A percentile compares a stretch with the other conserved stretches of the same genome.
Evolutionary conservation across 2,329 filamentous ascomycete species (phyloP).

Genomic region (Paraconiothyrium sp.): DNA sequence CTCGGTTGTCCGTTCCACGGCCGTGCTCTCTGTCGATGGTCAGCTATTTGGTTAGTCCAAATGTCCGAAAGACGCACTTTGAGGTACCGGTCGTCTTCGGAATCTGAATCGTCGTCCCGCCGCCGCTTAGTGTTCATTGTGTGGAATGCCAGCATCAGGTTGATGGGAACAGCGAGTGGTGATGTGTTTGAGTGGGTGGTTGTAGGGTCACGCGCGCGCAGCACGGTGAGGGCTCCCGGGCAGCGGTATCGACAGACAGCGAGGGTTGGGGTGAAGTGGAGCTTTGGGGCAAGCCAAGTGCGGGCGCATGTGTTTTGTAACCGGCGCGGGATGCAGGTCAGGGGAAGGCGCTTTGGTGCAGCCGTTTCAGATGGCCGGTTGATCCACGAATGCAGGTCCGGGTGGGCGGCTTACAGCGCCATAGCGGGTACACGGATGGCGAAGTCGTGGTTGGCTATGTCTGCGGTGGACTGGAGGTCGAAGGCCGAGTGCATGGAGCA

Average conservation of each 20-base stretch:
- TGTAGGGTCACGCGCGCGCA: slow-evolving; percentile 29
- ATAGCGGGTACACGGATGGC: slow-evolving; percentile 8
- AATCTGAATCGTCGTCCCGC: slow-evolving; percentile 46
- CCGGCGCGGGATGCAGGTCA: slow-evolving; percentile 37
- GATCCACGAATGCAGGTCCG: slow-evolving; percentile 16
- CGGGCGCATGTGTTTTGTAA: slow-evolving; percentile 42
- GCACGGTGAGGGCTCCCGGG: slow-evolving; percentile 23
- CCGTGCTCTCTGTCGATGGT: slow-evolving; percentile 40
- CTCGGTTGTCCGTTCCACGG: slow-evolving; percentile 31
- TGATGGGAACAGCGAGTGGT: slow-evolving; percentile 13
- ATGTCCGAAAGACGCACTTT: slow-evolving; percentile 34
- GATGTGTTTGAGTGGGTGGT: neutral
- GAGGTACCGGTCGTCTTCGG: slow-evolving; percentile 41
- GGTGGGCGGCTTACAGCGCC: slow-evolving; percentile 17
- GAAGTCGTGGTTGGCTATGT: slow-evolving; percentile 13
- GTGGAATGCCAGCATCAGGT: slow-evolving; percentile 44
- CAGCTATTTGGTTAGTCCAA: slow-evolving; percentile 11
- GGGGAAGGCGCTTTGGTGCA: slow-evolving; percentile 38
- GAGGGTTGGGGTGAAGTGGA: slow-evolving; percentile 21
- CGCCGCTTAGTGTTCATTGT: slow-evolving; percentile 41
- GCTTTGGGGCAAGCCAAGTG: slow-evolving; percentile 23
- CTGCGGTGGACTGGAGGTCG: slow-evolving; percentile 1
- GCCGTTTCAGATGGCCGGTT: slow-evolving; percentile 42
- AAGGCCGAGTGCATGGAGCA: slow-evolving; percentile 7
- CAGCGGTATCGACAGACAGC: slow-evolving; percentile 25